A percentile compares a stretch with the other conserved stretches of the same genome.
phyloP scores from a whole-genome alignment of 257 asterid species.

The Solanum rostratum region DNA sequence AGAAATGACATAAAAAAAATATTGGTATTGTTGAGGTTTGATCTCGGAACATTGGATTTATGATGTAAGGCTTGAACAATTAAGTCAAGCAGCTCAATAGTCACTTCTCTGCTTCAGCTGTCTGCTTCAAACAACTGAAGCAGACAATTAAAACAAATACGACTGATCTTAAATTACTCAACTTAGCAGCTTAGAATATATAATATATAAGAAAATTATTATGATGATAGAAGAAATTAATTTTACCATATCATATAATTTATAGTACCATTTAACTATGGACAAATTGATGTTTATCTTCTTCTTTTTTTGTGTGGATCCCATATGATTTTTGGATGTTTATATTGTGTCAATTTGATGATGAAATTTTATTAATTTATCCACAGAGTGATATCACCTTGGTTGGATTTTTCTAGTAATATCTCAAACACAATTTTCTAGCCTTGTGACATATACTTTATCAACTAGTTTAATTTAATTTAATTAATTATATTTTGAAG shows the following conservation, averaged over 20 bases:
- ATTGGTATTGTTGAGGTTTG: too few relatives aligned
- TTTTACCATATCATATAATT: neutral
- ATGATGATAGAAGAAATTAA: neutral
- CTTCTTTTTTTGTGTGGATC: neutral
- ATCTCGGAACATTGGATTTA: too few relatives aligned
- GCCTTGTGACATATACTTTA: neutral
- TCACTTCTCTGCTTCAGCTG: too few relatives aligned
- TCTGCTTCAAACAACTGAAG: too few relatives aligned
- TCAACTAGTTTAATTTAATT: neutral
- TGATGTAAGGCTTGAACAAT: too few relatives aligned
- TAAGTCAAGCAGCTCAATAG: too few relatives aligned
- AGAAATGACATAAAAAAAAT: too few relatives aligned
- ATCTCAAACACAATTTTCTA: neutral
- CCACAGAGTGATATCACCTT: neutral
- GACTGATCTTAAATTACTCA: too few relatives aligned
- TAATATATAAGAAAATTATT: too few relatives aligned
- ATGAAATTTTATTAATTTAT: neutral
- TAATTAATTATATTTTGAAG: neutral
- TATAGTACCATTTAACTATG: too few relatives aligned
- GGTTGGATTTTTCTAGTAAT: neutral
- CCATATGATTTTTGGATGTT: neutral
- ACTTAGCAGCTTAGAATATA: too few relatives aligned
- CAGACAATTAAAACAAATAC: too few relatives aligned
- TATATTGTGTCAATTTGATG: neutral
- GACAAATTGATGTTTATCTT: neutral